Base-by-base conservation (phyloP, 2,329 filamentous ascomycete genomes). In the Penicillium sp. region DNA sequence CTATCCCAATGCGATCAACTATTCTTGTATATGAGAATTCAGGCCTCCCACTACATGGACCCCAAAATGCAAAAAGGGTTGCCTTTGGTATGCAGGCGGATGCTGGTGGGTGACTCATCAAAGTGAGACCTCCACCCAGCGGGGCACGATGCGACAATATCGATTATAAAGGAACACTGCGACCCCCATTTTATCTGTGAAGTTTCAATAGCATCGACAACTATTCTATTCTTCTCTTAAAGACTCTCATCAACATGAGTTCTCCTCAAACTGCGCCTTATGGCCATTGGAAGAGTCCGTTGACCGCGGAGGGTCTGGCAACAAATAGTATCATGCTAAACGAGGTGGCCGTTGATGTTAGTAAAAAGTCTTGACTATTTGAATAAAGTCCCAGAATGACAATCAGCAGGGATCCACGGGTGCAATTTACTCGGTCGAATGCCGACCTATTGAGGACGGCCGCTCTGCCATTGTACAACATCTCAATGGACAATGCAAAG, bases 401-500 rank as follows among this genome's bases (percentile, higher is more conserved):
- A 19, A 15, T 51, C 6, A 19, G 47, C 59, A 66, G 70, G 69
- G 69, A 49, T 59, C 60, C 12, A 72, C 64, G 4, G 70, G 71
- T 47, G 66, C 66, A 17, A 74, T 76, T 22, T 80, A 76, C 65
- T 69, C 74, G 10, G 53, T 77, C 17, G 78, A 79, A 68, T 72
- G 68, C 8, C 74, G 73, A 2, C 75, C 77, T 15, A 75, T 67
- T 12, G 73, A 75, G 56, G 62, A 80, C 44, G 84, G 83, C 6
- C 75, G 80, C 17, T 78, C 69, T 37, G 76, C 76, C 17, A 82
- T 86, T 42, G 74, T 85, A 8, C 79, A 84, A 67, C 69, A 81
- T 30, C 70, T 71, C 12, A 60, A 72, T 2, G 70, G 74, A 9
- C 70, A 72, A 2, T 66, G 69, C 15, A 74, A 71, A 26, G 78